Base-by-base conservation (phyloP, 2,329 filamentous ascomycete species). In the Aspergillus amoenus region DNA sequence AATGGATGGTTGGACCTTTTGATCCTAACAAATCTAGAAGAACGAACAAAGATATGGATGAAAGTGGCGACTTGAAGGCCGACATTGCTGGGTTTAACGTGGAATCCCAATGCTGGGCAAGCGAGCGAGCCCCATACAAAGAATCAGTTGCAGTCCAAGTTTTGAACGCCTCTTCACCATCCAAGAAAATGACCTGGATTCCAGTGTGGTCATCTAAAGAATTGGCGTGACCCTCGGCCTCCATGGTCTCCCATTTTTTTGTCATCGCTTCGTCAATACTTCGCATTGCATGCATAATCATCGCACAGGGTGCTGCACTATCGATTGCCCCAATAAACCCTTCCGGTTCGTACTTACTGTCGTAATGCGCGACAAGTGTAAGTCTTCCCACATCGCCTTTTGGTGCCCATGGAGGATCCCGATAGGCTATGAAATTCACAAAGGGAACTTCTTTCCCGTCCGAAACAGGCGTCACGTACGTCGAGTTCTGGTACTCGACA, bases 241-340 rank as follows among this genome's bases (percentile, higher is more conserved):
- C 73, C 84, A 93, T 90, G 32, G 81, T 82, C 30, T 84, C 82
- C 90, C 94, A 97, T 76, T 93, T 96, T 70, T 82, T 83, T 30
- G 88, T 90, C 70, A 97, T 76, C 2, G 90, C 91, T 1, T 78
- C 81, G 68, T 97, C 93, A 45, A 99, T 84, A 61, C 86, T 90
- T 63, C 88, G 82, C 60, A 93, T 90, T 12, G 88, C 86, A 71
- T 96, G 90, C 84, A 99, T 83, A 57, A 99, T 81, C 82, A 97
- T 92, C 0, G 94, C 94, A 73, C 93, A 97, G 9, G 94, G 93
- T 17, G 90, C 94, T 1, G 94, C 94, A 66, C 91, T 96, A 70
- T 99, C 94, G 13, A 86, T 95, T 0, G 93, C 94, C 0, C 94
- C 94, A 57, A 99, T 89, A 72, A 99, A 99, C 1, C 92, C 93